Percentiles rank a stretch among this genome's conserved stretches.
phyloP scores from a whole-genome alignment of 805 yeast species.

The Priceomyces carsonii region DNA sequence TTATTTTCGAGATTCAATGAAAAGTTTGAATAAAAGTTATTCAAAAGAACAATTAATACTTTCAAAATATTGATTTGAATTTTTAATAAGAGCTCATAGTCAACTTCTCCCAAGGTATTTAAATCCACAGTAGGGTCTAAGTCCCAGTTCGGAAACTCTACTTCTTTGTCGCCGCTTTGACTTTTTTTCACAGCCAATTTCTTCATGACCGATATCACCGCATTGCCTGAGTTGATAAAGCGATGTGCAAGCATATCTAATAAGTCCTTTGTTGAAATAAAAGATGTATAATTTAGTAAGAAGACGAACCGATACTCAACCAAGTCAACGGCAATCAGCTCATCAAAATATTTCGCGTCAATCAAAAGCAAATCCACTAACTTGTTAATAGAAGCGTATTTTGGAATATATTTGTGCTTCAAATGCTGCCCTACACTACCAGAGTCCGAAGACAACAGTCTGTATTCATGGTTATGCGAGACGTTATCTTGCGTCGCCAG shows the following conservation, averaged over 20 bases:
- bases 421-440: conserved; percentile 6
- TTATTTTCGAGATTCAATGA: conserved; percentile 65
- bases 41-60: conserved; percentile 67
- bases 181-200: conserved; percentile 19
- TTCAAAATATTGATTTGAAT: conserved; percentile 83
- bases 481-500: not conserved
- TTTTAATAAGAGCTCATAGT: conserved; percentile 67
- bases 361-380: conserved; percentile 75
- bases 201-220: conserved; percentile 45
- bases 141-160: conserved; percentile 62
- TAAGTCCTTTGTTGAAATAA: conserved; percentile 39
- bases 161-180: conserved; percentile 9
- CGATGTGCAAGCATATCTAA: conserved; percentile 41
- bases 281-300: conserved; percentile 41
- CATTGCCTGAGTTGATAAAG: conserved; percentile 45
- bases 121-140: conserved; percentile 37
- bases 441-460: conserved; percentile 17
- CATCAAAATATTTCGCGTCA: conserved; percentile 63
- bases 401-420: conserved; percentile 29
- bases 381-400: conserved; percentile 66
- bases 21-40: conserved; percentile 74
- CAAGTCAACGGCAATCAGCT: conserved; percentile 32
- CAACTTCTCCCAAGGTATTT: conserved; percentile 48
- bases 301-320: conserved; percentile 44
- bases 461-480: conserved; percentile 8